These are phyloP conservation scores for Coprinopsis marcescibilis DNA, from an alignment of 768 basidiomycete species.

Conservation along the genomic window DNA sequence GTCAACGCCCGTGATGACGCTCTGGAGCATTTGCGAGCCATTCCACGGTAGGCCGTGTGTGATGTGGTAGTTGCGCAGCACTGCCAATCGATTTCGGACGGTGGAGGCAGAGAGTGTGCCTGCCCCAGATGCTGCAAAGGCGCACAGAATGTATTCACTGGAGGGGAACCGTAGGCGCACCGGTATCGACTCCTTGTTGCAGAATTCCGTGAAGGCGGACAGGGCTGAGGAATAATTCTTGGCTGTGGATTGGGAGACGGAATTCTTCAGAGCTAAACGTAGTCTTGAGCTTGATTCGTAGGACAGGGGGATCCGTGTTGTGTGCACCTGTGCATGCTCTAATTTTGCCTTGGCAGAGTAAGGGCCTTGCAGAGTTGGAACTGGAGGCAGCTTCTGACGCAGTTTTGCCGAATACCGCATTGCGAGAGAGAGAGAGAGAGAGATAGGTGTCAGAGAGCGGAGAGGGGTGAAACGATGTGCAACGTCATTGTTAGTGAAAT, in stretches of 20 bases:
- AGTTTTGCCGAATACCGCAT: no score
- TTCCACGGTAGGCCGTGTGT: conserved; percentile 27
- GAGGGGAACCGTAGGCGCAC: conserved; percentile 24
- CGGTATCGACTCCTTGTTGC: conserved; percentile 19
- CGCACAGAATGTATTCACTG: conserved; percentile 19
- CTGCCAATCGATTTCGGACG: conserved; percentile 24
- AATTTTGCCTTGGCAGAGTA: no score
- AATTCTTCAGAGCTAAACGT: neutral
- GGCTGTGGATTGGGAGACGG: conserved; percentile 12
- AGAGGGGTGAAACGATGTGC: no score
- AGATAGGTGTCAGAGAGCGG: no score
- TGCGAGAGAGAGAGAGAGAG: no score
- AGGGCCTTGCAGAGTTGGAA: no score
- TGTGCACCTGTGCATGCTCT: no score
- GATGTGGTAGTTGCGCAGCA: conserved; percentile 29
- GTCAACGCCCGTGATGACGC: conserved; percentile 8
- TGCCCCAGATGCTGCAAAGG: conserved; percentile 19
- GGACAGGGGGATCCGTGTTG: no score
- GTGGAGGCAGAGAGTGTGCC: conserved; percentile 15
- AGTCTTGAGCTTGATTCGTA: no score
- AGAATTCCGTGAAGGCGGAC: conserved; percentile 25
- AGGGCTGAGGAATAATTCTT: conserved; percentile 28
- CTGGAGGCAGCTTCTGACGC: no score
- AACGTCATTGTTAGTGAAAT: no score
- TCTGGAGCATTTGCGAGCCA: conserved; percentile 21